phyloP scores from a whole-genome alignment of 2,329 filamentous ascomycete species.

The Sclerotinia spermophila region DNA sequence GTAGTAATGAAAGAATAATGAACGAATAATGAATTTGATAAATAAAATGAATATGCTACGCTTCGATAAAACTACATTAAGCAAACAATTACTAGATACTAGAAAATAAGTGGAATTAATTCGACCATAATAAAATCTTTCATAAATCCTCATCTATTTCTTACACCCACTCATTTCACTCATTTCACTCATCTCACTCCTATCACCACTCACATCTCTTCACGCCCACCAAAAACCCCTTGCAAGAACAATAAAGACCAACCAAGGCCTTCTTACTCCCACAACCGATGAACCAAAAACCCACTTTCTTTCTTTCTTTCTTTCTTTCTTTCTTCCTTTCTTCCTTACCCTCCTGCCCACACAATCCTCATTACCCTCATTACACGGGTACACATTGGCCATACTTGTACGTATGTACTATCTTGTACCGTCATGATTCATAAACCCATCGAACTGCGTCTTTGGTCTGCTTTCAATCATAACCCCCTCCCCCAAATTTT shows the following conservation, averaged over 20 bases:
- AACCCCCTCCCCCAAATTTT: not conserved
- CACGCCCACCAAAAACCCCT: not conserved
- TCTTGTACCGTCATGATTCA: too few relatives aligned
- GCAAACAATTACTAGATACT: not conserved
- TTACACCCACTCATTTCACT: not conserved
- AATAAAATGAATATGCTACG: not conserved
- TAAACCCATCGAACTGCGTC: slow-evolving; percentile 5
- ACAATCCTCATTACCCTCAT: not conserved
- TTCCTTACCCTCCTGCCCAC: too few relatives aligned
- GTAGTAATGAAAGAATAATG: not conserved
- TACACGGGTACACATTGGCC: not conserved
- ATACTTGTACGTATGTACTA: too few relatives aligned
- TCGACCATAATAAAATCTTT: not conserved
- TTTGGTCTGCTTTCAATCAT: not conserved
- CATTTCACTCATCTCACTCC: not conserved
- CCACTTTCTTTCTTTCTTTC: too few relatives aligned
- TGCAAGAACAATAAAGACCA: not conserved
- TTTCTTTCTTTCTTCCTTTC: too few relatives aligned
- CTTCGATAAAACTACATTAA: slow-evolving; percentile 1
- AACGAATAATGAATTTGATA: not conserved
- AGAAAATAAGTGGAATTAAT: not conserved
- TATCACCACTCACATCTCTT: not conserved
- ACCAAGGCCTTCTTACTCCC: not conserved
- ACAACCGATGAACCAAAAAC: not conserved
- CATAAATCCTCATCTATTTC: not conserved